A percentile compares a stretch with the other conserved stretches of the same genome.
Conservation (phyloP, 2,329 filamentous ascomycete species). For the Juglanconis oblonga region DNA sequence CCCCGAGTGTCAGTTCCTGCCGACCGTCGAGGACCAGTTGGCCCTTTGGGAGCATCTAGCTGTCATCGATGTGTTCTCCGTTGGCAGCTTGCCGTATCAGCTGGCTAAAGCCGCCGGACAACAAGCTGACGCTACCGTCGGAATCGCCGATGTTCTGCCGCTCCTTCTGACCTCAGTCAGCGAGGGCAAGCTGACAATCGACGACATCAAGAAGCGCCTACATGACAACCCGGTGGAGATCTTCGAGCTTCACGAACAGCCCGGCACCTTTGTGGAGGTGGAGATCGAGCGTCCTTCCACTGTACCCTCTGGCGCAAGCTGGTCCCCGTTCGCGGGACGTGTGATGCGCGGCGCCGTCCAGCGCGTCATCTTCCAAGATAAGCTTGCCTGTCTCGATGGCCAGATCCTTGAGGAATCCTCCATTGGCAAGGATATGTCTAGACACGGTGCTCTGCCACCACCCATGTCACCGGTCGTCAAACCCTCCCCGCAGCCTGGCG, state of each 20-base stretch:
- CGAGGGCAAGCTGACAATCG: constrained; percentile 69
- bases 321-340: constrained; percentile 72
- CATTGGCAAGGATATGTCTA: constrained; percentile 73
- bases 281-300: constrained; percentile 72
- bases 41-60: constrained; percentile 71
- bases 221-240: constrained; percentile 79
- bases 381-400: constrained; percentile 73
- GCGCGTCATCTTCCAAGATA: constrained; percentile 71
- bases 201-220: constrained; percentile 68
- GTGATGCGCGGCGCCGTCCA: constrained; percentile 68
- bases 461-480: constrained; percentile 58
- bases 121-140: constrained; percentile 57
- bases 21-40: constrained; percentile 65
- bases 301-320: constrained; percentile 48
- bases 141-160: constrained; percentile 71
- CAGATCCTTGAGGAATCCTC: constrained; percentile 53
- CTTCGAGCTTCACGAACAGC: constrained; percentile 78
- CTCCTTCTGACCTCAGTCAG: constrained; percentile 73
- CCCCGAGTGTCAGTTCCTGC: constrained; percentile 64
- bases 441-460: constrained; percentile 52
- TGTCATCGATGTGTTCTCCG: constrained; percentile 75
- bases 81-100: constrained; percentile 76
- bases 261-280: constrained; percentile 69
- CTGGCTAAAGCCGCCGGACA: constrained; percentile 56
- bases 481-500: constrained; percentile 33